These are phyloP conservation scores for Backusella westeae DNA, from an alignment of 192 early-diverging fungal species.

Conservation along the genomic window DNA sequence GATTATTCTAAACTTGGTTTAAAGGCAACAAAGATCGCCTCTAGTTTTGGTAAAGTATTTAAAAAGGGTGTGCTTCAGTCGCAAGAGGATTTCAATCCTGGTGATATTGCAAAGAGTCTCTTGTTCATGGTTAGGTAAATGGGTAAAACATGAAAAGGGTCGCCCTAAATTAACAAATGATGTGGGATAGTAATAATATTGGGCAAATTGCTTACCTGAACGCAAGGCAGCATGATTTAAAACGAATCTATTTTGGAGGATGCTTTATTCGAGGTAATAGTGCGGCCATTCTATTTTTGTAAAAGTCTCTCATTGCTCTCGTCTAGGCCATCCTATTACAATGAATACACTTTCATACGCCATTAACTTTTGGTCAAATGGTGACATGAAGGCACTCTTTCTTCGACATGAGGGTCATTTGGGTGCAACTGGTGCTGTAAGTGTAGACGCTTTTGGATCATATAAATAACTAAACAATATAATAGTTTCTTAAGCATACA, in stretches of 20 bases:
- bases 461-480: background rate
- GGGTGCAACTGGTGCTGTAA: constrained; percentile 86
- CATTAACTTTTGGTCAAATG: constrained; percentile 97
- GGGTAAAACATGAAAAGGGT: background rate
- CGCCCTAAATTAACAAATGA: background rate
- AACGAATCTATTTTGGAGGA: constrained; percentile 94
- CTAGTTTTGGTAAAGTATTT: constrained; percentile 95
- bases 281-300: background rate
- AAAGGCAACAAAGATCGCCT: constrained; percentile 91
- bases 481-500: constrained; percentile 53
- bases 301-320: background rate
- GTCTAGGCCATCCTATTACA: constrained; percentile 84
- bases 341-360: constrained; percentile 98
- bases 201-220: constrained; percentile 98
- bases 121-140: constrained; percentile 88
- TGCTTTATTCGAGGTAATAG: constrained; percentile 87
- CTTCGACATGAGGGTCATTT: constrained; percentile 97
- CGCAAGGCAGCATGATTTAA: constrained; percentile 87
- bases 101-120: constrained; percentile 87
- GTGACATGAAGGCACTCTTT: constrained; percentile 91
- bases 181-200: constrained; percentile 84
- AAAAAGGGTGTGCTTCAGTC: constrained; percentile 72
- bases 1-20: constrained; percentile 93
- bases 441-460: background rate
- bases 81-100: constrained; percentile 58